Evolutionary conservation across 345 rosid genomes (phyloP), one percentile per base, ranked within the genome.

Genomic region (Raphanus raphanistrum): DNA sequence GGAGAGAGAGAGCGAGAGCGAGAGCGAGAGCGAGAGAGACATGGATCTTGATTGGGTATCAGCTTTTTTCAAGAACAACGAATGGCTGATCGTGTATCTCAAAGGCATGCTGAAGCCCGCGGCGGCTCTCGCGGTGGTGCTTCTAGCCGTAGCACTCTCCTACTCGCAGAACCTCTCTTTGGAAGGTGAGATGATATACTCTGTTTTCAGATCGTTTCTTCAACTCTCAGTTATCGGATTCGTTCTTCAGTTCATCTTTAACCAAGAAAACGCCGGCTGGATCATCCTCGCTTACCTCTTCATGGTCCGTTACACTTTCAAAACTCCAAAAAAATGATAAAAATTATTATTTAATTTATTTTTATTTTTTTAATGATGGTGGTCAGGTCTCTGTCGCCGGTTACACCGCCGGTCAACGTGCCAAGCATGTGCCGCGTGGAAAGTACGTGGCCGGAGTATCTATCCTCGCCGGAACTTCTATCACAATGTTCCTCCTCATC

Each of bases 151-250:
- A 7, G 58, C 64, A 6, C 73, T 94, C 28, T 94, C 97, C 1
- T 81, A 58, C 67, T 41, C 83, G 2, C 95, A 94, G 78, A 92
- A 84, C 21, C 83, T 94, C 25, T 88, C 93, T 10, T 67, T 94
- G 72, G 97, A 88, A 63, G 77, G 84, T n/a, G 98, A 92, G 76
- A 94, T 94, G 94, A 28, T 84, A 8, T 94, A 90, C 77, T 85
- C 97, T 25, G 86, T 90, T 71, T 28, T 85, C 35, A 80, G 96
- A 31, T 87, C 97, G 3, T 94, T 94, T 83, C 83, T 90, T 76
- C 98, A 92, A 79, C 89, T 92, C 26, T 94, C 97, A 8, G 67
- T 92, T 3, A 89, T 94, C 68, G 97, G 97, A 11, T 94, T 94
- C 66, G 97, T 94, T 76, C 89, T 94, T 76, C 91, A 92, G 68